phyloP scores from a whole-genome alignment of 352 stramenopile species.

The Pilasporangium apinafurcum region DNA sequence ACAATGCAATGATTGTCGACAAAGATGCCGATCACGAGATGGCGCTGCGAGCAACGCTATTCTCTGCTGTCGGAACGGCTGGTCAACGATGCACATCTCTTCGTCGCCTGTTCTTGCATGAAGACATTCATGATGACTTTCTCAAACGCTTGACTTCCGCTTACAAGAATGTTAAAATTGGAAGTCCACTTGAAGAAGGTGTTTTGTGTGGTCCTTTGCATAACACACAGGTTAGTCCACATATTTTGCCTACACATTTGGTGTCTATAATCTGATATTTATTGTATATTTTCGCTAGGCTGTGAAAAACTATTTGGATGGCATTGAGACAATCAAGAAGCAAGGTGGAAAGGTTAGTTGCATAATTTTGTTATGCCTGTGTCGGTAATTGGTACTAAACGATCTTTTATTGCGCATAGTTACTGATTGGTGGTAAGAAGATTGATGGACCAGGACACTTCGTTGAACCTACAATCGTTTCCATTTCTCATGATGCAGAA shows the following conservation, averaged over 20 bases:
- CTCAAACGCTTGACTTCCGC: slow-evolving; percentile 72
- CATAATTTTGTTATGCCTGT: background rate
- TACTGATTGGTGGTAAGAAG: slow-evolving; percentile 82
- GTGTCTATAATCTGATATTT: background rate
- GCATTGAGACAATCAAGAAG: slow-evolving; percentile 79
- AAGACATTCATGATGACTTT: slow-evolving; percentile 89
- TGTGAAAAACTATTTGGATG: slow-evolving; percentile 82
- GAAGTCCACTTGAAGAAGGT: slow-evolving; percentile 79
- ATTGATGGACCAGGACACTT: slow-evolving; percentile 82
- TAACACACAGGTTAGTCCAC: slow-evolving; percentile 37
- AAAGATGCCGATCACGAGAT: slow-evolving; percentile 88
- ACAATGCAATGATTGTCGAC: slow-evolving; percentile 94
- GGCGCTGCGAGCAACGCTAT: slow-evolving; percentile 84
- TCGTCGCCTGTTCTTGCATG: slow-evolving; percentile 88
- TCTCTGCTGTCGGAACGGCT: slow-evolving; percentile 89
- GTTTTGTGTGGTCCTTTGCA: slow-evolving; percentile 80
- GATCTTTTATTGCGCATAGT: slow-evolving; percentile 22
- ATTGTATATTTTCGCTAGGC: slow-evolving; percentile 19
- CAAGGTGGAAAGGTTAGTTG: slow-evolving; percentile 75
- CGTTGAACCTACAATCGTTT: slow-evolving; percentile 89
- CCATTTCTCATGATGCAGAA: slow-evolving; percentile 67
- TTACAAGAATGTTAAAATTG: slow-evolving; percentile 88
- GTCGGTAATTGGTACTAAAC: background rate
- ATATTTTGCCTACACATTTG: too few relatives aligned
- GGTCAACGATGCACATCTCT: slow-evolving; percentile 91